Percentiles rank a stretch among this genome's conserved stretches.
phyloP scores from a whole-genome alignment of 2,329 filamentous ascomycete genomes.

The Neonectria hederae region DNA sequence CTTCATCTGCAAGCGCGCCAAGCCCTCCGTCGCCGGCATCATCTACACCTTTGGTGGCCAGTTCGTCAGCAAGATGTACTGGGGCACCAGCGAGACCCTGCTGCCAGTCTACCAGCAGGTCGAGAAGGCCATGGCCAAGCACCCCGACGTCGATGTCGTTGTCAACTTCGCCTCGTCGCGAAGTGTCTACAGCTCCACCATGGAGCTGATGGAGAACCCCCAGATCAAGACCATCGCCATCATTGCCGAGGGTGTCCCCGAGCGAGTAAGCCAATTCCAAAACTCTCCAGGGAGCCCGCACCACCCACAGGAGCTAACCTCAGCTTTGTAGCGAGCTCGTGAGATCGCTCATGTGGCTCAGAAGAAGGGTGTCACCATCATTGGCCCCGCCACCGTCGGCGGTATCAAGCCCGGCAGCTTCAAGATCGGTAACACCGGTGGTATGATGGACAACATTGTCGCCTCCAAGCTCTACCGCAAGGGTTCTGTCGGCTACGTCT shows the following conservation, averaged over 20 bases:
- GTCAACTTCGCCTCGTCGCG: slow-evolving; percentile 99
- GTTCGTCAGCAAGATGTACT: slow-evolving; percentile 99
- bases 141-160: slow-evolving; percentile 94
- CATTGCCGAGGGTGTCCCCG: slow-evolving; percentile 98
- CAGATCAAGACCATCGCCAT: slow-evolving; percentile 99
- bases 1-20: slow-evolving; percentile 99
- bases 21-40: slow-evolving; percentile 96
- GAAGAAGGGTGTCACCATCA: slow-evolving; percentile 99
- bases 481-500: slow-evolving; percentile 98
- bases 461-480: slow-evolving; percentile 99
- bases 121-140: slow-evolving; percentile 92
- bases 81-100: slow-evolving; percentile 99
- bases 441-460: slow-evolving; percentile 99
- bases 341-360: slow-evolving; percentile 96
- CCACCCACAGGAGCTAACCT: slow-evolving; percentile 23
- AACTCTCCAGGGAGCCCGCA: slow-evolving; percentile 12
- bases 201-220: slow-evolving; percentile 97
- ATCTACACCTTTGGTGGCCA: slow-evolving; percentile 99
- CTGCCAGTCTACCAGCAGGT: slow-evolving; percentile 97
- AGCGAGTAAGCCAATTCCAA: slow-evolving; percentile 74
- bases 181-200: slow-evolving; percentile 97
- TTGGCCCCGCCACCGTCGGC: slow-evolving; percentile 97
- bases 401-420: slow-evolving; percentile 99
- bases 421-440: slow-evolving; percentile 99
- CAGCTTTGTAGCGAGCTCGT: slow-evolving; percentile 77